Evolutionary conservation across 495 filamentous ascomycete genomes (phyloP).

Genomic region (Aspergillus coremiiformis): DNA sequence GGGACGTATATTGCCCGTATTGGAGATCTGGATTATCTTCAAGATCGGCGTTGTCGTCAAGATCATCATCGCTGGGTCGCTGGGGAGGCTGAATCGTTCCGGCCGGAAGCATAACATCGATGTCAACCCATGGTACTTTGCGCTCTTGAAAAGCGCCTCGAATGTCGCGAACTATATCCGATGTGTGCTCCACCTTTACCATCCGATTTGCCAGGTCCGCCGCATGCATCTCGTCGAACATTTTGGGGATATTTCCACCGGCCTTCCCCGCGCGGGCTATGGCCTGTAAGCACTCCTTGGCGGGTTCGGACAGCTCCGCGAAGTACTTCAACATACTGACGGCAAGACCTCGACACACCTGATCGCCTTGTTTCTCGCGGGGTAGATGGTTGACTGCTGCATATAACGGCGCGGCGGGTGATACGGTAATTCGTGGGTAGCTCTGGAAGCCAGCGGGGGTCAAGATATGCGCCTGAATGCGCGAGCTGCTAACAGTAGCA

Average conservation of each 20-base stretch:
- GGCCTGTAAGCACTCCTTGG: constrained; percentile 52
- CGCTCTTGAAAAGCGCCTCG: constrained; percentile 67
- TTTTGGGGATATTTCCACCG: constrained; percentile 42
- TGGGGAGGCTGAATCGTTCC: constrained; percentile 53
- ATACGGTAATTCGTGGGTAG: constrained; percentile 83
- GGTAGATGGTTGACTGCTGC: constrained; percentile 86
- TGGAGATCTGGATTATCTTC: constrained; percentile 55
- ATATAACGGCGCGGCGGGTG: constrained; percentile 92
- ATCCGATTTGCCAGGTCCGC: constrained; percentile 81
- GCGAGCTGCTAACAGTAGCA: constrained; percentile 76
- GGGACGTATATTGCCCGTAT: constrained; percentile 64
- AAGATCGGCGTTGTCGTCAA: constrained; percentile 23
- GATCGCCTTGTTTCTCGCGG: constrained; percentile 87
- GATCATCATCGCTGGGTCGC: constrained; percentile 36
- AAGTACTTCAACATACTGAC: constrained; percentile 93
- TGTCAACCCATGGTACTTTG: constrained; percentile 71
- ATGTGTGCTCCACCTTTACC: constrained; percentile 65
- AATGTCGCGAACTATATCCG: constrained; percentile 63
- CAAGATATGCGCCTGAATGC: constrained; percentile 89
- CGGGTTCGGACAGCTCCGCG: constrained; percentile 65
- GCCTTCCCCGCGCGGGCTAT: constrained; percentile 26
- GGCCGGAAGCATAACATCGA: constrained; percentile 78
- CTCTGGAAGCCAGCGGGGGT: constrained; percentile 78
- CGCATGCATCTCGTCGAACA: constrained; percentile 90
- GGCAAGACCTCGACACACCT: constrained; percentile 79